phyloP scores from a whole-genome alignment of 129 eudicot genomes.

The Chrysanthemum seticuspe region DNA sequence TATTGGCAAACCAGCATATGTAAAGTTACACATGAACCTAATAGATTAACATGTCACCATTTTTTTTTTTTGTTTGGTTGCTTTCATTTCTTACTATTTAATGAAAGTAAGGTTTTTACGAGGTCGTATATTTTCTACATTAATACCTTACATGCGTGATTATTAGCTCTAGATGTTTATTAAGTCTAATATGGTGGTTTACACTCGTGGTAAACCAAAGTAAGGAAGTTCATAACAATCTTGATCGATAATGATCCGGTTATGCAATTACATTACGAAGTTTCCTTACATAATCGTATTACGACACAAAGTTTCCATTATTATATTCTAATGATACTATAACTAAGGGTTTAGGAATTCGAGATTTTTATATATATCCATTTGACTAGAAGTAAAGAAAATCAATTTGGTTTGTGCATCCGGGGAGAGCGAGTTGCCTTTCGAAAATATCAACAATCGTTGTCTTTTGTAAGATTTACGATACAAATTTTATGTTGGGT shows the following conservation, averaged over 20 bases:
- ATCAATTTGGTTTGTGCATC: neutral
- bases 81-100: neutral
- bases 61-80: neutral
- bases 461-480: neutral
- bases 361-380: neutral
- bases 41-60: neutral
- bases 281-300: conserved; percentile 13
- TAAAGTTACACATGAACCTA: neutral
- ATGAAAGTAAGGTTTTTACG: neutral
- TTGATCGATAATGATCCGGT: neutral
- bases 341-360: neutral
- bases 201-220: neutral
- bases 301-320: conserved; percentile 9
- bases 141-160: neutral
- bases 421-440: neutral
- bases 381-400: conserved; percentile 16
- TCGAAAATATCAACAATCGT: neutral
- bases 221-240: conserved; percentile 13
- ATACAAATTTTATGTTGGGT: neutral
- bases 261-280: conserved; percentile 11
- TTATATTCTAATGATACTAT: conserved; percentile 9
- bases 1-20: neutral
- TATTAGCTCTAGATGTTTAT: neutral
- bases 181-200: conserved; percentile 4
- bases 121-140: neutral